Conservation (phyloP, 257 asterid species). For the Nicotiana tomentosiformis region DNA sequence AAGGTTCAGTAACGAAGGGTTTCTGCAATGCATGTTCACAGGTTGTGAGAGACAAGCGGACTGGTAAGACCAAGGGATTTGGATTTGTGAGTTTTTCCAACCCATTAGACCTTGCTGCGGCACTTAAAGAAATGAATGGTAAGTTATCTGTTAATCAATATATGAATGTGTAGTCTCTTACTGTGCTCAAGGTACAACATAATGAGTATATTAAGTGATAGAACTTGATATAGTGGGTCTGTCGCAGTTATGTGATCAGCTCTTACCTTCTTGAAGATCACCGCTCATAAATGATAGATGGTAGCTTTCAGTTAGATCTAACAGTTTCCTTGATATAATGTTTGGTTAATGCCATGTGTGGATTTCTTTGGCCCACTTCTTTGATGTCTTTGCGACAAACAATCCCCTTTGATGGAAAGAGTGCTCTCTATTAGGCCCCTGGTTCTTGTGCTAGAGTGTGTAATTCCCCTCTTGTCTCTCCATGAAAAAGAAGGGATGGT, state of each 20-base stretch:
- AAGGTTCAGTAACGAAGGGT: background rate
- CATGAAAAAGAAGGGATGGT: background rate
- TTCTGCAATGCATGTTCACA: conserved; percentile 21
- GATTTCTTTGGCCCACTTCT: background rate
- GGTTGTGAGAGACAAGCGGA: conserved; percentile 89
- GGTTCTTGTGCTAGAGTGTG: background rate
- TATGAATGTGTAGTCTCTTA: background rate
- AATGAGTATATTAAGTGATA: background rate
- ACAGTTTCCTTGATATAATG: background rate
- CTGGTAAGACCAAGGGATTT: conserved; percentile 88
- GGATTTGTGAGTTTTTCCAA: conserved; percentile 88
- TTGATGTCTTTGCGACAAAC: background rate
- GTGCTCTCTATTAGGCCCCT: background rate
- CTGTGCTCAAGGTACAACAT: background rate
- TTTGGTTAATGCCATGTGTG: background rate
- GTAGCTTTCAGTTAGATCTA: background rate
- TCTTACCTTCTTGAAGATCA: background rate
- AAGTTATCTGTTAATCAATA: conserved; percentile 5
- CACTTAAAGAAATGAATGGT: conserved; percentile 89
- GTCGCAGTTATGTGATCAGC: background rate
- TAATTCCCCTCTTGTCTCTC: background rate
- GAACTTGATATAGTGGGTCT: background rate
- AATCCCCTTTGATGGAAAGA: background rate
- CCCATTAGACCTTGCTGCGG: conserved; percentile 76
- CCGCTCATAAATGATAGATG: background rate